phyloP scores from a whole-genome alignment of 768 basidiomycete genomes.

The Leccinum ochraceum region DNA sequence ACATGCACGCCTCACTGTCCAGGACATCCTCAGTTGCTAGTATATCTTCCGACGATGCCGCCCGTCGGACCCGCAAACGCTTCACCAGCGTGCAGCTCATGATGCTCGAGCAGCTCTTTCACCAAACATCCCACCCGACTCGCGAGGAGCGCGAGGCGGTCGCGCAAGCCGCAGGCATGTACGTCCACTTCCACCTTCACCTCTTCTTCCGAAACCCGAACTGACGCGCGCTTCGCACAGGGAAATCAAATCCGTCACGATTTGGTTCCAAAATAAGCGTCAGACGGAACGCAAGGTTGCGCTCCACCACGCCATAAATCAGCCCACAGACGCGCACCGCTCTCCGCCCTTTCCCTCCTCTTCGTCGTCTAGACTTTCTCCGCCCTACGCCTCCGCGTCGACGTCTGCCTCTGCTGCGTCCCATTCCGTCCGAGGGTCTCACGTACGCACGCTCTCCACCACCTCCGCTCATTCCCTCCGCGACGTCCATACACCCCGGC shows the following conservation, averaged over 20 bases:
- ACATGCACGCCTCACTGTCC: slow-evolving; percentile 38
- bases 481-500: slow-evolving; percentile 23
- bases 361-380: slow-evolving; percentile 15
- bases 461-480: slow-evolving; percentile 1
- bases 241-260: slow-evolving; percentile 39
- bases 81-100: slow-evolving; percentile 69
- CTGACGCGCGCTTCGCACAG: slow-evolving; percentile 19
- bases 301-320: slow-evolving; percentile 37
- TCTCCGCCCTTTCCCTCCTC: slow-evolving; percentile 14
- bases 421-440: background rate
- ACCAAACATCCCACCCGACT: slow-evolving; percentile 72
- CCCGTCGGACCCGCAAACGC: slow-evolving; percentile 66
- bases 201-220: background rate
- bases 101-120: slow-evolving; percentile 73
- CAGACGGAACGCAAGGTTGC: slow-evolving; percentile 56
- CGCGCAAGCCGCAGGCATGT: slow-evolving; percentile 65
- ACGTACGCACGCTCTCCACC: slow-evolving; percentile 38
- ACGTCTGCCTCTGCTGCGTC: slow-evolving; percentile 28
- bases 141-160: slow-evolving; percentile 69
- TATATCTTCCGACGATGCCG: slow-evolving; percentile 52
- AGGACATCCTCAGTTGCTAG: slow-evolving; percentile 60
- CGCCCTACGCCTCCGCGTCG: slow-evolving; percentile 27
- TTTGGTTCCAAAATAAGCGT: slow-evolving; percentile 38
- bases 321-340: slow-evolving; percentile 22
- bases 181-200: slow-evolving; percentile 26